Percentiles rank a stretch among this genome's conserved stretches.
Conservation (phyloP, 352 stramenopile species). For the Pythium dissotocum region DNA sequence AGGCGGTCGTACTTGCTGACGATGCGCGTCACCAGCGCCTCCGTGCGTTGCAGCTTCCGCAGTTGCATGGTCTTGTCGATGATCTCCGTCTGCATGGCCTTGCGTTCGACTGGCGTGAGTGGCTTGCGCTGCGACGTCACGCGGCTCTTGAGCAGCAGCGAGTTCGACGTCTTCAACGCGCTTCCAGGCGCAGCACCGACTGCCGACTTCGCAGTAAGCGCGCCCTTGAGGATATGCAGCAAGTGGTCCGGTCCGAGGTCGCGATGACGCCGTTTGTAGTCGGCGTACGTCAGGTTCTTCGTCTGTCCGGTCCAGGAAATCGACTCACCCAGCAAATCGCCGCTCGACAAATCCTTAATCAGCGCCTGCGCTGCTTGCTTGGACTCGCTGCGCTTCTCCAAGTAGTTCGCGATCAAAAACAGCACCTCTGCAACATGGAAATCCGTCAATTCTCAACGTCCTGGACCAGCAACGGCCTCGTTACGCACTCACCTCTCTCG, state of each 20-base stretch:
- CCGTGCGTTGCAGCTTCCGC: conserved; percentile 46
- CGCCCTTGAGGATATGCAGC: conserved; percentile 44
- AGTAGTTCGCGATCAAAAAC: conserved; percentile 86
- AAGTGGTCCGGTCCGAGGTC: conserved; percentile 69
- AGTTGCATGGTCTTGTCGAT: conserved; percentile 47
- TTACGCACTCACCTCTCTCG: conserved; percentile 1
- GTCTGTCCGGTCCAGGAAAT: conserved; percentile 66
- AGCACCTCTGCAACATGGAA: conserved; percentile 49
- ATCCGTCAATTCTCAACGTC: not conserved
- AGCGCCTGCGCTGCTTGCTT: conserved; percentile 60
- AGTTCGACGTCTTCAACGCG: conserved; percentile 28
- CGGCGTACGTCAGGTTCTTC: conserved; percentile 62
- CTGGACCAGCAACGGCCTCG: not conserved
- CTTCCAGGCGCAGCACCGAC: conserved; percentile 8
- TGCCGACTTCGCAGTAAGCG: conserved; percentile 18
- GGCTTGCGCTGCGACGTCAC: conserved; percentile 34
- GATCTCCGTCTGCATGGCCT: conserved; percentile 56
- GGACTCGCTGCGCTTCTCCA: conserved; percentile 68
- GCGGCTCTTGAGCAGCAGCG: conserved; percentile 58
- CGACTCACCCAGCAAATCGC: conserved; percentile 53
- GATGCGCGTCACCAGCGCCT: conserved; percentile 60
- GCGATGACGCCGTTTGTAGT: conserved; percentile 74
- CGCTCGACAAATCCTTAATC: conserved; percentile 63
- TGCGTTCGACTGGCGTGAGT: conserved; percentile 42
- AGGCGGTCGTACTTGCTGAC: conserved; percentile 76